Evolutionary conservation across 257 asterid species (phyloP), one percentile per base, ranked within the genome.

Genomic region (Nicotiana tomentosiformis): DNA sequence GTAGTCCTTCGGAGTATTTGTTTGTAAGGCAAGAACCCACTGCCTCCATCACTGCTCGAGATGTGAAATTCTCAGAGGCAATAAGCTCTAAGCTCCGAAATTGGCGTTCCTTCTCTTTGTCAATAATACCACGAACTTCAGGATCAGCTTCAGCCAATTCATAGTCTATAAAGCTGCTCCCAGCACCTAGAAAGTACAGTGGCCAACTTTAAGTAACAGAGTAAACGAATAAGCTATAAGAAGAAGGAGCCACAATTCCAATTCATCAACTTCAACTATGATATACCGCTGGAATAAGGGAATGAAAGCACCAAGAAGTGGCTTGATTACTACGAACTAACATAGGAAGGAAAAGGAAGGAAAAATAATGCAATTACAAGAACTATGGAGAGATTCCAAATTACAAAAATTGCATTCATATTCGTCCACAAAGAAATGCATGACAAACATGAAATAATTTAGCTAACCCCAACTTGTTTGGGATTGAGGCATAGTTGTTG

Each of bases 11-110:
- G 1, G 99, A 94, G 81, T 96, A 96, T 77, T 96, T 96, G 80
- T 96, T 96, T 64, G 99, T 94, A 84, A 96, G 93, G 91, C 98
- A 94, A 83, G 99, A 96, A 86, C 99, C 99, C 84, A 96, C 99
- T 11, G 98, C 99, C 89, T 96, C 98, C 99, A 96, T 96, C 87
- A 96, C 99, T 62, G 99, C 98, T 81, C 97, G 95, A 51, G 98
- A 96, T 16, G 99, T 96, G 86, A 93, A 96, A 85, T 96, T 96
- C 87, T 96, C 99, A 0, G 98, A 96, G 77, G 99, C 99, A 85
- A 96, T 96, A 83, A 96, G 95, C 72, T 92, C 97, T 83, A 96
- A 88, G 87, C 98, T 94, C 87, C 92, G 91, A 82, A 92, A 94
- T 81, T 96, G 99, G 11, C 98, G 95, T 66, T 90, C 87, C 93